A percentile compares a stretch with the other conserved stretches of the same genome.
Evolutionary conservation across 441 rosid species (phyloP).

Genomic region (Melianthus villosus): DNA sequence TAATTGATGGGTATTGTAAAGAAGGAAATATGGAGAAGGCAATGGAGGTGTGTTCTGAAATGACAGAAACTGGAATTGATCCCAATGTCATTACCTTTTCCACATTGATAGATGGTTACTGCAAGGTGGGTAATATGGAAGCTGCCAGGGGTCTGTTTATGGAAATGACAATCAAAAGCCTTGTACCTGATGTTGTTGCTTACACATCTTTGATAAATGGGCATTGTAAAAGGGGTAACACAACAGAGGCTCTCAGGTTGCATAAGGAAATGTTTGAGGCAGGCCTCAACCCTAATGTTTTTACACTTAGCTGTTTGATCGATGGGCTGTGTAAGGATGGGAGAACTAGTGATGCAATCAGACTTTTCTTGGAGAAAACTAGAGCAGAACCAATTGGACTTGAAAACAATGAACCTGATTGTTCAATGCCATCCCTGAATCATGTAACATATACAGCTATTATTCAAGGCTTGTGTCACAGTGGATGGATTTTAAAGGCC

Average conservation of each 20-base stretch:
- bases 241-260: conserved; percentile 42
- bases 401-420: no score
- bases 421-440: no score
- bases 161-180: conserved; percentile 39
- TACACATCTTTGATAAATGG: conserved; percentile 65
- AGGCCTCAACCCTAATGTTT: conserved; percentile 43
- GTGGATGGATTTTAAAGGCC: no score
- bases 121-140: conserved; percentile 46
- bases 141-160: conserved; percentile 33
- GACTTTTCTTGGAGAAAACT: no score
- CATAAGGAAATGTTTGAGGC: conserved; percentile 71
- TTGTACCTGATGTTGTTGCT: conserved; percentile 55
- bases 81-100: conserved; percentile 52
- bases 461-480: no score
- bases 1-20: conserved; percentile 67
- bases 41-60: conserved; percentile 27
- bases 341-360: no score
- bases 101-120: conserved; percentile 62
- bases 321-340: no score
- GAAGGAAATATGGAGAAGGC: conserved; percentile 51
- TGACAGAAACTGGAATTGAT: conserved; percentile 33
- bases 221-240: conserved; percentile 41
- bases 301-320: no score
- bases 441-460: no score
- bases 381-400: no score